Evolutionary conservation across 331 rosid species (phyloP), one percentile per base, ranked within the genome.

Genomic region (Cucumis variabilis): DNA sequence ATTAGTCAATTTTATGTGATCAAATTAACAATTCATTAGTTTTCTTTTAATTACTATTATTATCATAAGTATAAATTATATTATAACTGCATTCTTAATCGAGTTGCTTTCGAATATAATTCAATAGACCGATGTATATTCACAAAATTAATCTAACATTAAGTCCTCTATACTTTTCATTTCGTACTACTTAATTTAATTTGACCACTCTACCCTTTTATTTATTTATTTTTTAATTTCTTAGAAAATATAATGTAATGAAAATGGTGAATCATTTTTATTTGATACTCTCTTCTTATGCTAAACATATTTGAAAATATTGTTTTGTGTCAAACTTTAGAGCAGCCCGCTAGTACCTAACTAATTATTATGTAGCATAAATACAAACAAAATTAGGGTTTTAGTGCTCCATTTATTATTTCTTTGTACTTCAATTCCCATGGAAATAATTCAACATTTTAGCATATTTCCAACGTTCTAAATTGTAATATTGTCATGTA

Each of bases 321-420:
- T 5, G 6, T 70, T 70, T 70, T 28, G 2, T 28, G 76, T 12
- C 76, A 30, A 70, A 28, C 41, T 28, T 27, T 25, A 14, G 75
- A 28, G 12, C 6, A 13, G 74, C 37, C 37, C 74, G 13, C 41
- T 27, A 9, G 16, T 25, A 53, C 60, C 14, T 68, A 62, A 20
- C 11, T 69, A 69, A 25, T 70, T 70, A 6, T 44, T 44, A 44
- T 5, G 7, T 37, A 5, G 44, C 44, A 9, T 44, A 70, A 27
- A 70, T 70, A 20, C 75, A 70, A 70, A 27, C 75, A 70, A 70
- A 27, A 70, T 16, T 28, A 70, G 44, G 76, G 76, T 30, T 70
- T 70, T 37, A 68, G 74, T 69, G 74, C 74, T 69, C 20, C 74
- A 27, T 25, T 33, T 33, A 33, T 33, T 25, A 37, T 37, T 37